Evolutionary conservation across 2,329 filamentous ascomycete species (phyloP).

Genomic region (Helicocarpus griseus): DNA sequence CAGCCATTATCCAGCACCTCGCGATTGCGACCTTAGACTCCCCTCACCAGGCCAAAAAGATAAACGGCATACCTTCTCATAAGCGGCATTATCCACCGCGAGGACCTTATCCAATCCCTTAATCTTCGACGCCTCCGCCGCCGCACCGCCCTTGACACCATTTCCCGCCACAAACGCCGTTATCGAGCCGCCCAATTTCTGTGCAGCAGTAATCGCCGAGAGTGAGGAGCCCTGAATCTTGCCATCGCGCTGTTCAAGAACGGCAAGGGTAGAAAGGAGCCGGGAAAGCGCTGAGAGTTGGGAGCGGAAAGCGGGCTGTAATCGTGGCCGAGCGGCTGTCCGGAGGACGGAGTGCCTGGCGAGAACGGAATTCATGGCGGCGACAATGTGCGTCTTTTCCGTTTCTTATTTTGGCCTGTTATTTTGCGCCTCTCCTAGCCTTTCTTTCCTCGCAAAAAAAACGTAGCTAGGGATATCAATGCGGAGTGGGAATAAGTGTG

Average conservation of each 20-base stretch:
- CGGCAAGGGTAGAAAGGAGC: slow-evolving; percentile 75
- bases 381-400: background rate
- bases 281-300: slow-evolving; percentile 51
- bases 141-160: slow-evolving; percentile 59
- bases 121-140: slow-evolving; percentile 78
- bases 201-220: slow-evolving; percentile 74
- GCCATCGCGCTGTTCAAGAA: slow-evolving; percentile 88
- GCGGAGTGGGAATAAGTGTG: background rate
- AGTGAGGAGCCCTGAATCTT: slow-evolving; percentile 75
- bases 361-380: background rate
- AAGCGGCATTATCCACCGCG: slow-evolving; percentile 75
- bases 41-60: background rate
- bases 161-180: slow-evolving; percentile 81
- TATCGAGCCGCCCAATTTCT: slow-evolving; percentile 74
- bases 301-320: slow-evolving; percentile 34
- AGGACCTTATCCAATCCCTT: slow-evolving; percentile 87
- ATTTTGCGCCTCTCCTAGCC: background rate
- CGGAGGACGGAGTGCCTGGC: slow-evolving; percentile 28
- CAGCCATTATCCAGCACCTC: too few relatives aligned
- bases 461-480: background rate
- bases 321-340: slow-evolving; percentile 24
- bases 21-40: background rate
- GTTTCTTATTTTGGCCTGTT: background rate
- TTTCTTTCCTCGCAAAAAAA: background rate
- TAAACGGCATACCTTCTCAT: slow-evolving; percentile 66